Conservation (phyloP, 2,329 filamentous ascomycete species). For the Stagonosporopsis vannaccii region DNA sequence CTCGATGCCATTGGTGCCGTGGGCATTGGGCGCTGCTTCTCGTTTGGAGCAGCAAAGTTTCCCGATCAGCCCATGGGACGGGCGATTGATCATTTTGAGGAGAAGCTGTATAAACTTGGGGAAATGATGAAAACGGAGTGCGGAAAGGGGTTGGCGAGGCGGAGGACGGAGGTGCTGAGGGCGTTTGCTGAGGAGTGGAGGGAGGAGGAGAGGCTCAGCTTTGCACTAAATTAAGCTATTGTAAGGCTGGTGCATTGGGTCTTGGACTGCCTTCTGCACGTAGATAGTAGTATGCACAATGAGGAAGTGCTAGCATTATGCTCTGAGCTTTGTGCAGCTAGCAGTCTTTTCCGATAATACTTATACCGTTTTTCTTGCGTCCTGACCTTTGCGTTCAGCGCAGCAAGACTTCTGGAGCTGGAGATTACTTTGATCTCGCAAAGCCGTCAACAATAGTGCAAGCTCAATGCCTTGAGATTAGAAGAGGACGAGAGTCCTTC, state of each 20-base stretch:
- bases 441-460: no score
- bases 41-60: constrained; percentile 67
- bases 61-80: constrained; percentile 33
- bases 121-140: constrained; percentile 48
- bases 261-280: background rate
- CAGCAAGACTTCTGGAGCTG: background rate
- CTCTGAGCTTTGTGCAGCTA: background rate
- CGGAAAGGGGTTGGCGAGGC: constrained; percentile 31
- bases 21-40: constrained; percentile 80
- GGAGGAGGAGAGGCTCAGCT: constrained; percentile 24
- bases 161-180: constrained; percentile 23
- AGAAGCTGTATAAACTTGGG: constrained; percentile 44
- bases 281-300: background rate
- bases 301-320: background rate
- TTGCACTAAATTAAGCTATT: constrained; percentile 17
- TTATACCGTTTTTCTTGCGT: background rate
- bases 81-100: constrained; percentile 46
- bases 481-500: background rate
- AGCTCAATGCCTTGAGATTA: background rate
- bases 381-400: background rate
- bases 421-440: background rate
- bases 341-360: background rate
- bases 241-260: background rate
- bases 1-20: constrained; percentile 91
- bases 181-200: constrained; percentile 28